phyloP scores from a whole-genome alignment of 2,329 filamentous ascomycete species.

The Chrysoporthe puriensis region DNA sequence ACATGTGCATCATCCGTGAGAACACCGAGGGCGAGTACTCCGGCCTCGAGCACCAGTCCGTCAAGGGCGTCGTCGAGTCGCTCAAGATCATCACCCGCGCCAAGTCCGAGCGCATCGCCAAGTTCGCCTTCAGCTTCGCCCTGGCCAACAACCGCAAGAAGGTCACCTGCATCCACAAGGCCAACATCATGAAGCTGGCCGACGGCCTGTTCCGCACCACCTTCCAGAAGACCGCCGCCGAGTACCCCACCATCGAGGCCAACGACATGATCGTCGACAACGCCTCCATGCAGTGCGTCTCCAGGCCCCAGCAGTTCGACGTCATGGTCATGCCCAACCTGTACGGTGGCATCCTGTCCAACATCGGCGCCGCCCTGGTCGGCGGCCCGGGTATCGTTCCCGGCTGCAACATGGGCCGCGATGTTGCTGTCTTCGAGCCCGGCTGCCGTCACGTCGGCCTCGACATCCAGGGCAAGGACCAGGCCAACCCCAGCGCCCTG shows the following conservation, averaged over 20 bases:
- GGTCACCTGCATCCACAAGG: slow-evolving; percentile 99
- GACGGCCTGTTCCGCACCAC: slow-evolving; percentile 98
- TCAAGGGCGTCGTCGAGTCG: slow-evolving; percentile 94
- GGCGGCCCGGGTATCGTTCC: slow-evolving; percentile 96
- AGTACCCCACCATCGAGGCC: slow-evolving; percentile 92
- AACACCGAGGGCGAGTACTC: slow-evolving; percentile 99
- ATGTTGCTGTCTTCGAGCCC: slow-evolving; percentile 97
- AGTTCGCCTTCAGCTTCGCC: slow-evolving; percentile 97
- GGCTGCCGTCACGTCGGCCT: slow-evolving; percentile 99
- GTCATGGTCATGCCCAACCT: slow-evolving; percentile 99
- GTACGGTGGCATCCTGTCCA: slow-evolving; percentile 98
- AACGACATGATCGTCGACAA: slow-evolving; percentile 99
- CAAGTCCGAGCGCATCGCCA: slow-evolving; percentile 98
- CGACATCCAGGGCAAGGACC: slow-evolving; percentile 99
- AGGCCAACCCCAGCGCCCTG: slow-evolving; percentile 96
- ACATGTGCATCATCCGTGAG: slow-evolving; percentile 99
- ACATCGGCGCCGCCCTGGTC: slow-evolving; percentile 96
- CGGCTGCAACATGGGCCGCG: slow-evolving; percentile 99
- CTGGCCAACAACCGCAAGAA: slow-evolving; percentile 99
- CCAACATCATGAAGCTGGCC: slow-evolving; percentile 99
- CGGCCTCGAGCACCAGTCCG: slow-evolving; percentile 97
- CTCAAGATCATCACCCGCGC: slow-evolving; percentile 99
- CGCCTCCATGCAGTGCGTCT: slow-evolving; percentile 98
- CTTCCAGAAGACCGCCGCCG: slow-evolving; percentile 89
- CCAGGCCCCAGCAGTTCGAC: slow-evolving; percentile 95